These are phyloP conservation scores for Escallonia rubra DNA, from an alignment of 129 eudicot genomes.

Conservation along the genomic window DNA sequence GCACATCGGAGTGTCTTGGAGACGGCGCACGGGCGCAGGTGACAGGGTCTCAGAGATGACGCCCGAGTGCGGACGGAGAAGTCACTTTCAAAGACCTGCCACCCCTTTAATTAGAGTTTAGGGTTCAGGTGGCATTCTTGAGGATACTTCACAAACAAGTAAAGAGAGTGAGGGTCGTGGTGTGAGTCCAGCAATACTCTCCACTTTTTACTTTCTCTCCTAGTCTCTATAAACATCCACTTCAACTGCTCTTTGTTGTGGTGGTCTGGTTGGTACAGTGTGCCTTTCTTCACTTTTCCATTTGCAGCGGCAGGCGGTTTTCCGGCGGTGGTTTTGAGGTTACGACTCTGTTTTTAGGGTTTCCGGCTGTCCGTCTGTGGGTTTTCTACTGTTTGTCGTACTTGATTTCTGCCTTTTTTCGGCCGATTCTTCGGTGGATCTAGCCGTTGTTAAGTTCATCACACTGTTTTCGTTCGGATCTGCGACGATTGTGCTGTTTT, in stretches of 20 bases:
- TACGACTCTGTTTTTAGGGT: neutral
- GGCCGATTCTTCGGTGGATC: neutral
- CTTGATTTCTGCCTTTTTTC: neutral
- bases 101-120: constrained; percentile 1
- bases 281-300: neutral
- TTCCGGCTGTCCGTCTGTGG: too few relatives aligned
- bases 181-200: too few relatives aligned
- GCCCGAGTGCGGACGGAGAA: neutral
- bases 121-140: neutral
- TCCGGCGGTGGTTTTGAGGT: constrained; percentile 2
- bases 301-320: constrained; percentile 1
- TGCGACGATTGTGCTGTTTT: neutral
- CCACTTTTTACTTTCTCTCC: neutral
- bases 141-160: neutral
- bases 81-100: constrained; percentile 4
- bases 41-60: too few relatives aligned
- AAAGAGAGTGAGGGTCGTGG: neutral
- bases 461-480: neutral
- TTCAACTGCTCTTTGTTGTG: neutral
- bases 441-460: neutral
- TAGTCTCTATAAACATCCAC: neutral
- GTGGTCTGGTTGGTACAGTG: constrained; percentile 2
- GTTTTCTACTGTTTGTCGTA: neutral
- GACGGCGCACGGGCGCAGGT: too few relatives aligned
- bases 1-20: too few relatives aligned